Base-by-base conservation (phyloP, 805 yeast genomes). In the Komagataella pseudopastoris region DNA sequence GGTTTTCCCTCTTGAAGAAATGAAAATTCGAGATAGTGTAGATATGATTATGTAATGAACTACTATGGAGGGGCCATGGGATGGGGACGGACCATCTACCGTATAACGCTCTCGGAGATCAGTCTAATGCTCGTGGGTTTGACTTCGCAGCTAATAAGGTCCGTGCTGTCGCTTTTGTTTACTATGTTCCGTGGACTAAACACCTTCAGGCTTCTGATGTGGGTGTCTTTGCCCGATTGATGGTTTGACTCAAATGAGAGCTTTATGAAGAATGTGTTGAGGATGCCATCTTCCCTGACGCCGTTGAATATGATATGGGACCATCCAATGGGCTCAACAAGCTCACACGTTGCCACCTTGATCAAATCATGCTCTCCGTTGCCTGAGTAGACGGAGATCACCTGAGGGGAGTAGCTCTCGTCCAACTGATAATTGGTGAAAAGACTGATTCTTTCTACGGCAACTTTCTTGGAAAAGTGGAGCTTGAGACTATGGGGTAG, bases 141-240 rank as follows among this genome's bases (percentile, higher is more conserved):
- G 18, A 66, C 60, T 1, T 64, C 66, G 18, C 55, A 50, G 47
- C 56, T 54, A 45, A 58, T 60, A 17, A 55, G 54, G 30, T 57
- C 59, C 23, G 59, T 51, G 43, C 56, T 54, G 5, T 60, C 56
- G 45, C 53, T 63, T 8, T 60, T 57, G 50, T 65, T 60, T 16
- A 60, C 58, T 5, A 30, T 30, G 14, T 30, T 30, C 14, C 46
- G 12, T 14, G 75, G 75, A 6, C 78, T 68, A 64, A 80, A 70
- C 59, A 87, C 63, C 71, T 80, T 78, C 16, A 90, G 71, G 0
- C 89, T 84, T 48, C 99, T 67, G 8, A 93, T 70, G 63, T 89
- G 98, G 0, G 96, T 83, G 63, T 93, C 99, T 61, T 91, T 93
- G 48, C 99, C 99, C 61, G 88, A 89, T 61, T 90, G 97, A 59